Evolutionary conservation across 352 stramenopile genomes (phyloP).

Genomic region (Phytophthora pini): DNA sequence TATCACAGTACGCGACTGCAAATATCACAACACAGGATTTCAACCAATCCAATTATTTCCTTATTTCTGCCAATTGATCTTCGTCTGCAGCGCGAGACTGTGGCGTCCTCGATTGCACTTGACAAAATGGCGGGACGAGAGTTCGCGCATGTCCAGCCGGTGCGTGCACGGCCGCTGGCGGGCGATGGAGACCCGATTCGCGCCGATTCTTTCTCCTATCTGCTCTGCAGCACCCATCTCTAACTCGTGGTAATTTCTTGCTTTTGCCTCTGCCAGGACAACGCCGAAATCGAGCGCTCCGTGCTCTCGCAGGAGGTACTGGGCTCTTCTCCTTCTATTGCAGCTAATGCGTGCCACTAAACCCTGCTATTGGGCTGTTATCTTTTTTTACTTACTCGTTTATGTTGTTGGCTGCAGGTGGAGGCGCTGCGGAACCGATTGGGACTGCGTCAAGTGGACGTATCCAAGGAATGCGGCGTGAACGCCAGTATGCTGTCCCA

Average conservation of each 20-base stretch:
- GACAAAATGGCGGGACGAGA: conserved; percentile 59
- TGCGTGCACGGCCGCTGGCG: conserved; percentile 34
- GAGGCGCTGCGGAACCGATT: conserved; percentile 77
- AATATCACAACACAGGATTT: neutral
- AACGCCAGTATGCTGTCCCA: conserved; percentile 89
- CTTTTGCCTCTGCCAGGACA: conserved; percentile 54
- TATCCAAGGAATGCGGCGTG: conserved; percentile 87
- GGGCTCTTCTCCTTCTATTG: neutral
- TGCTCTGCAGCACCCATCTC: conserved; percentile 5
- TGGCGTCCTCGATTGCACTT: conserved; percentile 2
- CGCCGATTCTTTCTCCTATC: conserved; percentile 2
- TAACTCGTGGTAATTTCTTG: conserved; percentile 17
- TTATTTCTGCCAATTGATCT: conserved; percentile 33
- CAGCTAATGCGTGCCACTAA: neutral
- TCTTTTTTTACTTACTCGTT: conserved; percentile 4
- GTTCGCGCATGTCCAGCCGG: conserved; percentile 81
- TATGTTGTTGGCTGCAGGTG: conserved; percentile 43
- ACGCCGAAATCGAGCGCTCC: conserved; percentile 85
- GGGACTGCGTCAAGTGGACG: conserved; percentile 79
- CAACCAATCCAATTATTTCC: conserved; percentile 4
- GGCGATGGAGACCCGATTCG: no score
- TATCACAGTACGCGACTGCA: conserved; percentile 2
- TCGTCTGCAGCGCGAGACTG: neutral
- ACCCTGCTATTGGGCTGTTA: neutral
- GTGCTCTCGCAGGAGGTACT: conserved; percentile 78